Conservation (phyloP, 2,329 filamentous ascomycete species). For the Didymella pinodella region DNA sequence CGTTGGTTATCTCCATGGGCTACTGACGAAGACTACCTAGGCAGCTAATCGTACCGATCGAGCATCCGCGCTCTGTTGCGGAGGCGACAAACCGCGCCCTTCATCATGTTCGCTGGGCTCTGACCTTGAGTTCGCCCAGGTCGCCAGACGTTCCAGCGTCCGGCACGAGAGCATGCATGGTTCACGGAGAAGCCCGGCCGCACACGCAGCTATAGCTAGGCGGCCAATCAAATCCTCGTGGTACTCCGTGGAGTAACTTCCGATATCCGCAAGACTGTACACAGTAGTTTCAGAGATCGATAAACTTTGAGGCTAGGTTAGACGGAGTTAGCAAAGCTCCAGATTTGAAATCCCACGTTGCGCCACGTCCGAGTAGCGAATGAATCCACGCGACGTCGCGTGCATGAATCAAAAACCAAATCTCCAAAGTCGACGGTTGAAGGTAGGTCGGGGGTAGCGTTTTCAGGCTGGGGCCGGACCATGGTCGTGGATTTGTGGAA, state of each 20-base stretch:
- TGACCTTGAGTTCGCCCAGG: not conserved
- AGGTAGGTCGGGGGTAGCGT: not conserved
- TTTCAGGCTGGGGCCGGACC: conserved; percentile 3
- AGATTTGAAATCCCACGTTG: not conserved
- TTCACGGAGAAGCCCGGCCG: not conserved
- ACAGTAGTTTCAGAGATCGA: conserved; percentile 5
- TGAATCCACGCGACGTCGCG: conserved; percentile 7
- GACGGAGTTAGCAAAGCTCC: not conserved
- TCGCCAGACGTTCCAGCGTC: not conserved
- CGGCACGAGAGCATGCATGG: not conserved
- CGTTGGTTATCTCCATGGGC: not conserved
- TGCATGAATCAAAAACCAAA: conserved; percentile 21
- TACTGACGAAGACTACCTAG: not conserved
- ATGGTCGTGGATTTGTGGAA: conserved; percentile 1
- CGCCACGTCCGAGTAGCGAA: conserved; percentile 14
- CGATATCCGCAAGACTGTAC: not conserved
- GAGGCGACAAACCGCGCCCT: not conserved
- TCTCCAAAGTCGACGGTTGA: conserved; percentile 1
- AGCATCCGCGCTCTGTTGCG: not conserved
- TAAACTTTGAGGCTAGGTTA: conserved; percentile 12
- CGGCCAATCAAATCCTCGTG: not conserved
- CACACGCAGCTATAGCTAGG: not conserved
- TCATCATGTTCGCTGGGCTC: not conserved
- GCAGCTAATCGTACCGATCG: not conserved
- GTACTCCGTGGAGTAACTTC: conserved; percentile 2